Conservation (phyloP, 768 basidiomycete genomes). For the Naganishia randhawae region DNA sequence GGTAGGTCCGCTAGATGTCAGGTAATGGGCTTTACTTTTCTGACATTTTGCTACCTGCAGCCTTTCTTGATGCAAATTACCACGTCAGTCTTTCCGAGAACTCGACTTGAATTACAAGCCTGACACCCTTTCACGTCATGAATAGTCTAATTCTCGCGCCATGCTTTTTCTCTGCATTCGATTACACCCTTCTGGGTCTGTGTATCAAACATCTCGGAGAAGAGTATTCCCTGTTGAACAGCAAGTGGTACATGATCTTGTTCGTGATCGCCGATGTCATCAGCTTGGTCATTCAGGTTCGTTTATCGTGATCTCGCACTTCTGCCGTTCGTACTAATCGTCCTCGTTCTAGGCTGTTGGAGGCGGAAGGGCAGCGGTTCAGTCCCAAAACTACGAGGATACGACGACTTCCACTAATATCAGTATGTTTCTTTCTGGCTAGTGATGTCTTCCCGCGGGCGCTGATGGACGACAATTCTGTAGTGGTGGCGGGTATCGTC, state of each 20-base stretch:
- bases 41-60: constrained; percentile 23
- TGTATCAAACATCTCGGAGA: constrained; percentile 44
- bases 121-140: background rate
- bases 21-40: background rate
- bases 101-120: constrained; percentile 1
- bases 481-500: constrained; percentile 49
- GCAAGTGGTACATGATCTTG: constrained; percentile 40
- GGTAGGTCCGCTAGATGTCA: background rate
- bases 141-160: constrained; percentile 46
- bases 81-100: constrained; percentile 32
- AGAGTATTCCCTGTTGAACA: constrained; percentile 37
- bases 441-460: no score
- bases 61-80: constrained; percentile 46
- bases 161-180: constrained; percentile 48
- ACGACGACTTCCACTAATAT: constrained; percentile 46
- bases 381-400: constrained; percentile 32
- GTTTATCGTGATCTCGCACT: background rate
- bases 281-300: constrained; percentile 39
- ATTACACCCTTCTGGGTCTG: constrained; percentile 46
- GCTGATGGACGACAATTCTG: no score
- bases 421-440: constrained; percentile 37
- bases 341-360: constrained; percentile 42
- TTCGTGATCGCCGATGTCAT: constrained; percentile 47
- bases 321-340: background rate
- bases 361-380: constrained; percentile 42